Base-by-base conservation (phyloP, 2,329 filamentous ascomycete genomes). In the Sporothrix humicola region DNA sequence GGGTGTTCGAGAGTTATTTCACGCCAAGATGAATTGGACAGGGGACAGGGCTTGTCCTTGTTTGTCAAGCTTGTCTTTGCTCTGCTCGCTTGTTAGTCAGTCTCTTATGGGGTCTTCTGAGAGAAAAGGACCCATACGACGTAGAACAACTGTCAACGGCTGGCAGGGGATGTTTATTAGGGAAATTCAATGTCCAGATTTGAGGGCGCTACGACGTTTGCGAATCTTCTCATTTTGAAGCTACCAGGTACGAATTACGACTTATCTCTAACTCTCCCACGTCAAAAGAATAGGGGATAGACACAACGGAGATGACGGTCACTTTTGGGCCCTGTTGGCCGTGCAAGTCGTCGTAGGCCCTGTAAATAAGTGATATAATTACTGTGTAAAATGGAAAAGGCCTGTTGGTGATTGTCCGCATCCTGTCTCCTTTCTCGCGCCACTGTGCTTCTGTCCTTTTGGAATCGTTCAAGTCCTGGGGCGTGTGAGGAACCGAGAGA, bases 281-380 rank as follows among this genome's bases (percentile, higher is more conserved):
- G 31, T 37, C 31, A 37, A 37, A 31, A 37, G 2, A 37, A 37
- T 37, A 23, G 23, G 20, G 52, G 26, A 42, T 54, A 17, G 23
- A 26, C 26, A 69, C 37, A 54, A 50, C 66, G 66, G 66, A 69
- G 48, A 54, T 54, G 66, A 69, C 37, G 48, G 65, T n/a, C 65
- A 31, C 44, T 37, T 69, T 52, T 69, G 65, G 65, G 46, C 44
- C 48, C 65, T 69, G 58, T 63, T 63, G 58, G 58, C 58, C 58
- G 58, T 54, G 50, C 50, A 23, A 44, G 58, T 37, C 37, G 58
- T 10, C 31, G 58, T 63, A 42, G 58, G 31, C 58, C 58, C 15
- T 63, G 26, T 37, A 9, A 12, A 56, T 23, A 26, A 26, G 23
- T 26, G 23, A 26, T 26, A 26, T 26, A 26, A 26, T 26, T 3